Evolutionary conservation across 2,329 filamentous ascomycete genomes (phyloP).

Genomic region (Neofusicoccum sp.): DNA sequence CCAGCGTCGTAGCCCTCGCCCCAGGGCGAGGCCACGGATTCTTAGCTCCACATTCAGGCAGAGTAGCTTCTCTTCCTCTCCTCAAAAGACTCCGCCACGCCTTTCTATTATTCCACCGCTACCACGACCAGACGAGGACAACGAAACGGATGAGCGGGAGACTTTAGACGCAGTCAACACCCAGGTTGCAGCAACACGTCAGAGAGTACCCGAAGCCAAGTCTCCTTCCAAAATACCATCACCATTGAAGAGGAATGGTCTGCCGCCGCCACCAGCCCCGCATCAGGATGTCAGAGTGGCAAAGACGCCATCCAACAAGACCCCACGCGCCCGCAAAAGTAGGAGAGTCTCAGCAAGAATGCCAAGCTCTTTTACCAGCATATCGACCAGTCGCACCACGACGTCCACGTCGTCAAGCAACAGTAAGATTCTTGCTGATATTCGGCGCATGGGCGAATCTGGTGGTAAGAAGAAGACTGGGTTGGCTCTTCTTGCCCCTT

Average conservation of each 20-base stretch:
- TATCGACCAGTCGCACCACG: neutral
- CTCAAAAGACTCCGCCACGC: neutral
- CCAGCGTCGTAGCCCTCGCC: slow-evolving; percentile 9
- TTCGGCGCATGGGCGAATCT: slow-evolving; percentile 10
- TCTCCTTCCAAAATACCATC: neutral
- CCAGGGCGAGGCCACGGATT: slow-evolving; percentile 13
- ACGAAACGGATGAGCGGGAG: neutral
- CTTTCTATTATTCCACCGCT: neutral
- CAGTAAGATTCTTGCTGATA: slow-evolving; percentile 17
- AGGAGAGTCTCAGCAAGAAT: slow-evolving; percentile 6
- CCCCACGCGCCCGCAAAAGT: slow-evolving; percentile 4
- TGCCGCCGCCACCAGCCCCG: neutral
- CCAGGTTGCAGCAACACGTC: neutral
- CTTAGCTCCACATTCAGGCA: slow-evolving; percentile 17
- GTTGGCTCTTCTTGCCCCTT: slow-evolving; percentile 12
- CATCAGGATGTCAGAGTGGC: neutral
- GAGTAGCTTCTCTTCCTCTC: neutral
- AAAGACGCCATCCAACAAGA: slow-evolving; percentile 12
- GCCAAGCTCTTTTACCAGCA: neutral
- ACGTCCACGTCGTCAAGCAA: slow-evolving; percentile 1
- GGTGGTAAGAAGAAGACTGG: slow-evolving; percentile 6
- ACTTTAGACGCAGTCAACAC: neutral
- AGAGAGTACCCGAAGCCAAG: neutral
- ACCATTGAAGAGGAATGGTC: neutral
- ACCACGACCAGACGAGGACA: neutral